phyloP scores from a whole-genome alignment of 805 yeast genomes.

The Schwanniomyces occidentalis region DNA sequence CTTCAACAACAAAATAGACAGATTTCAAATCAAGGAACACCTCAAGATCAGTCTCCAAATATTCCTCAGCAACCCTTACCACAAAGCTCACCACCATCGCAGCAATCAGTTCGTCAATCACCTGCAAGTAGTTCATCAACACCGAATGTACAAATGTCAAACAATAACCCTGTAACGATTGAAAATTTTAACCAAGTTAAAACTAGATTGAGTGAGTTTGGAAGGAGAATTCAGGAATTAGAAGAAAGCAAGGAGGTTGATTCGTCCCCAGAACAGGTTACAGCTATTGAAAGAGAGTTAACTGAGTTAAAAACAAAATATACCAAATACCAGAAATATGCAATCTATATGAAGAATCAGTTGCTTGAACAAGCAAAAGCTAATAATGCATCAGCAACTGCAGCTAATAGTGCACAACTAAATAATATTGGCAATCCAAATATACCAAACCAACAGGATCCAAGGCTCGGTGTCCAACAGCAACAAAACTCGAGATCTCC shows the following conservation, averaged over 20 bases:
- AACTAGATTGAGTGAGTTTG: conserved; percentile 48
- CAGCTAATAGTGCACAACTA: conserved; percentile 7
- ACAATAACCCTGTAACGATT: conserved; percentile 25
- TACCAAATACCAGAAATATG: conserved; percentile 51
- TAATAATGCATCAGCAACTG: conserved; percentile 5
- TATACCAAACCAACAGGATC: conserved; percentile 9
- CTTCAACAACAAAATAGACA: conserved; percentile 3
- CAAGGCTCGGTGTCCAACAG: conserved; percentile 5
- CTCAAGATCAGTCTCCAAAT: conserved; percentile 7
- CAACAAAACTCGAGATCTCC: conserved; percentile 7
- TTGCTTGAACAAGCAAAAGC: conserved; percentile 33
- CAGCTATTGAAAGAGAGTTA: conserved; percentile 50
- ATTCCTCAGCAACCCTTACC: conserved; percentile 4
- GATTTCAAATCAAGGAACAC: not conserved
- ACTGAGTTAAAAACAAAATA: conserved; percentile 46
- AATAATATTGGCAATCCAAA: conserved; percentile 9
- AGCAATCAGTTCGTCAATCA: conserved; percentile 4
- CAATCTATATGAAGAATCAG: conserved; percentile 46
- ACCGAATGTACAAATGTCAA: conserved; percentile 3
- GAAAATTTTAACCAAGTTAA: conserved; percentile 46
- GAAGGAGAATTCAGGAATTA: conserved; percentile 49
- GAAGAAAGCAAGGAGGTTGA: conserved; percentile 47
- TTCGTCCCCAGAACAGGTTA: conserved; percentile 45
- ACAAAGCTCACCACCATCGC: conserved; percentile 3
- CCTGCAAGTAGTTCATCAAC: conserved; percentile 3